These are phyloP conservation scores for Zangia roseola DNA, from an alignment of 768 basidiomycete species.

Conservation along the genomic window DNA sequence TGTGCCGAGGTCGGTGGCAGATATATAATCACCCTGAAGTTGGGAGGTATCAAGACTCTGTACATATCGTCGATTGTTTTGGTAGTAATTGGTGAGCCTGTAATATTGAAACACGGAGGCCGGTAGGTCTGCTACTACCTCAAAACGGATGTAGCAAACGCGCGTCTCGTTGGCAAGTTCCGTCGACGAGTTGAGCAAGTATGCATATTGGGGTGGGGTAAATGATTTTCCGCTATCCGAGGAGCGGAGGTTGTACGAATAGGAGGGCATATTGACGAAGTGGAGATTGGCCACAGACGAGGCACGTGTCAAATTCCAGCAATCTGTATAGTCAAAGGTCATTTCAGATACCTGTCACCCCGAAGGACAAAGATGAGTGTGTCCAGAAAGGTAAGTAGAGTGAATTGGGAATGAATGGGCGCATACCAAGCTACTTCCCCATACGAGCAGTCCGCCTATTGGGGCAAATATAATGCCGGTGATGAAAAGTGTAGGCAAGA, in stretches of 20 bases:
- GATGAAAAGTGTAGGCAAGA: constrained; percentile 93
- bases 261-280: constrained; percentile 60
- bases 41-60: constrained; percentile 86
- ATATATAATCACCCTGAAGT: constrained; percentile 69
- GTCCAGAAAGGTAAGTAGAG: constrained; percentile 6
- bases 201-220: constrained; percentile 70
- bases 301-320: constrained; percentile 59
- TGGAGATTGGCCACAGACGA: constrained; percentile 30
- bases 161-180: constrained; percentile 44
- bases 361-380: not conserved
- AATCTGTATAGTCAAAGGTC: constrained; percentile 92
- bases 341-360: constrained; percentile 80
- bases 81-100: constrained; percentile 94
- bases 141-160: constrained; percentile 80
- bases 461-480: constrained; percentile 94
- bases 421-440: constrained; percentile 73
- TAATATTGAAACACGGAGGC: constrained; percentile 90
- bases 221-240: constrained; percentile 48
- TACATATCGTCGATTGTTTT: constrained; percentile 98
- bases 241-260: constrained; percentile 63
- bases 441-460: constrained; percentile 91
- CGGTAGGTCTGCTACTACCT: constrained; percentile 73
- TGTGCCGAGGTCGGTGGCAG: constrained; percentile 45
- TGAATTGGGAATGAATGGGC: constrained; percentile 24
- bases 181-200: constrained; percentile 49